Evolutionary conservation across 2,329 filamentous ascomycete species (phyloP).

Genomic region (Geosmithia morbida): DNA sequence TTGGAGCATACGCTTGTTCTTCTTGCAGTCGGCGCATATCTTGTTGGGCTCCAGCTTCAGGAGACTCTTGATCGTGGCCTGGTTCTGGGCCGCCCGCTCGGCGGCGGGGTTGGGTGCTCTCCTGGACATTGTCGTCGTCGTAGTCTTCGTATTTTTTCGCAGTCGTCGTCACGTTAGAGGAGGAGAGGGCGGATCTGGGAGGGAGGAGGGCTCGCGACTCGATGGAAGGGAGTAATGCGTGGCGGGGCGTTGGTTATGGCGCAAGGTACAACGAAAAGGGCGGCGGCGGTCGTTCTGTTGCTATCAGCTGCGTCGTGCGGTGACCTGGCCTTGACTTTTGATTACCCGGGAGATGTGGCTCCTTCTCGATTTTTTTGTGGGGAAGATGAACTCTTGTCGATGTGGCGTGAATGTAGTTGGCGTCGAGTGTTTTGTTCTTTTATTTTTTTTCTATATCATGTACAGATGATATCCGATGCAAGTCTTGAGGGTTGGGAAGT

Average conservation of each 20-base stretch:
- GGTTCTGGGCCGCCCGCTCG: slow-evolving; percentile 85
- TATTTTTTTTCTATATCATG: too few species aligned
- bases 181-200: neutral
- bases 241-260: neutral
- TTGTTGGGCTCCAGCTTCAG: slow-evolving; percentile 94
- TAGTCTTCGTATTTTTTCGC: neutral
- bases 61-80: slow-evolving; percentile 83
- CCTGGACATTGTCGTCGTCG: slow-evolving; percentile 45
- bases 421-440: too few species aligned
- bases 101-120: slow-evolving; percentile 63
- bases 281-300: too few species aligned
- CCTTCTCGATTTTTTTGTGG: too few species aligned
- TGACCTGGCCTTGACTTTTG: too few species aligned
- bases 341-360: too few species aligned
- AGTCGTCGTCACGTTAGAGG: neutral
- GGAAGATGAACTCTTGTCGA: too few species aligned
- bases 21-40: slow-evolving; percentile 95
- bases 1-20: slow-evolving; percentile 86
- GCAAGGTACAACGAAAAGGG: neutral
- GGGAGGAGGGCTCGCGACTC: neutral
- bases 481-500: too few species aligned
- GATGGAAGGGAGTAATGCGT: neutral
- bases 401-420: too few species aligned
- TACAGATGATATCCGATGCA: too few species aligned
- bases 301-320: too few species aligned